phyloP scores from a whole-genome alignment of 2,329 filamentous ascomycete genomes.

The Sclerotinia minor region DNA sequence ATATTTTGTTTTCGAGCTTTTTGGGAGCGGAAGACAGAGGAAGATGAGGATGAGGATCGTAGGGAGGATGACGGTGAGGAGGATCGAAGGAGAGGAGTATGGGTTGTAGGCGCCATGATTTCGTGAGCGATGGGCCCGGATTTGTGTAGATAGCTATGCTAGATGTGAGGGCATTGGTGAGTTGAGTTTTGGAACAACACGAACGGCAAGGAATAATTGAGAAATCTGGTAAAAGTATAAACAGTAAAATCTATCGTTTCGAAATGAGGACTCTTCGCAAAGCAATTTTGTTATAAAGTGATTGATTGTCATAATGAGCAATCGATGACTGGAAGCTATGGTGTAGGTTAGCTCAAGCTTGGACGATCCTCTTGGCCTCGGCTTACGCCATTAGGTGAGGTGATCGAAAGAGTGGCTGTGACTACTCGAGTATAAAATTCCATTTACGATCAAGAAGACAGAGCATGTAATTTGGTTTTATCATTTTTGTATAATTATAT shows the following conservation, averaged over 20 bases:
- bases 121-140: background rate
- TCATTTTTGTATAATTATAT: background rate
- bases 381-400: conserved; percentile 17
- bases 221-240: background rate
- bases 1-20: conserved; percentile 33
- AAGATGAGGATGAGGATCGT: conserved; percentile 4
- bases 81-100: conserved; percentile 18
- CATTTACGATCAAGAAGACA: background rate
- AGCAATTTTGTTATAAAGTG: background rate
- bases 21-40: conserved; percentile 2
- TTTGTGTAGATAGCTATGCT: conserved; percentile 6
- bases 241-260: background rate
- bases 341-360: conserved; percentile 7
- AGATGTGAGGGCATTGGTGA: conserved; percentile 7
- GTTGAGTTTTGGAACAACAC: background rate
- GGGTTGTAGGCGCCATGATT: conserved; percentile 22
- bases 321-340: background rate
- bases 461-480: no score
- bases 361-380: conserved; percentile 8
- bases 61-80: conserved; percentile 18
- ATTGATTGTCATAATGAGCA: background rate
- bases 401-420: background rate
- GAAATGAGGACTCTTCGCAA: background rate
- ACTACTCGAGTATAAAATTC: no score
- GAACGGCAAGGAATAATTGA: background rate